Evolutionary conservation across 768 basidiomycete species (phyloP), one percentile per base, ranked within the genome.

Genomic region (Phanerochaete carnosa): DNA sequence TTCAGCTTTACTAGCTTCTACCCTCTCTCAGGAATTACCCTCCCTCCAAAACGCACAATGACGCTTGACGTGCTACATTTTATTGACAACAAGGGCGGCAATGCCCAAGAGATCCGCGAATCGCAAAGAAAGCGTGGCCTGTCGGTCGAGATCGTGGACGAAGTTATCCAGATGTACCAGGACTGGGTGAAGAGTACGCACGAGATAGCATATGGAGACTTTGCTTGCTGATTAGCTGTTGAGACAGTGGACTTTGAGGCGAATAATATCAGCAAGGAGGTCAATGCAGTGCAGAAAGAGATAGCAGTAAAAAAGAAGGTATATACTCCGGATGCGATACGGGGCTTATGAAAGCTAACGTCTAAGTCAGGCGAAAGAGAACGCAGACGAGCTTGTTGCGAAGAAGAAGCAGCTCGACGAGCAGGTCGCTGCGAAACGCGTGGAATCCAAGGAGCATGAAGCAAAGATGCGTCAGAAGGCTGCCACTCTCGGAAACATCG

Each of bases 231-330:
- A 29, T 35, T 61, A 12, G 50, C 15, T n/a, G 32, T 39, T 23
- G 26, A 33, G 33, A 23, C 68, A 98, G 96, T 90, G 83, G 90
- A 95, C 68, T 98, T 86, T 70, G 93, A 97, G 53, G 79, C 85
- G 23, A 92, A 90, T 67, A 81, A 79, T 19, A 74, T 90, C 53
- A 81, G 86, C 66, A 95, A 95, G 72, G 83, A 92, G 66, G 84
- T 92, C 43, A 98, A 99, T 68, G 84, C 84, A 15, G 79, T 95
- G 12, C 95, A 99, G 79, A 99, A 98, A 74, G 86, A 98, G 74
- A 98, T 99, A 69, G 87, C 86, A 12, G 80, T 83, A 1, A 97
- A 94, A 85, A 97, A 94, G 76, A 98, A 96, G 87, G 94, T 86
- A 58, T 30, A 71, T 19, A 32, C 32, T 12, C 46, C 28, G 23